Evolutionary conservation across 805 yeast genomes (phyloP).

Genomic region (Jamesozyma hellenica): DNA sequence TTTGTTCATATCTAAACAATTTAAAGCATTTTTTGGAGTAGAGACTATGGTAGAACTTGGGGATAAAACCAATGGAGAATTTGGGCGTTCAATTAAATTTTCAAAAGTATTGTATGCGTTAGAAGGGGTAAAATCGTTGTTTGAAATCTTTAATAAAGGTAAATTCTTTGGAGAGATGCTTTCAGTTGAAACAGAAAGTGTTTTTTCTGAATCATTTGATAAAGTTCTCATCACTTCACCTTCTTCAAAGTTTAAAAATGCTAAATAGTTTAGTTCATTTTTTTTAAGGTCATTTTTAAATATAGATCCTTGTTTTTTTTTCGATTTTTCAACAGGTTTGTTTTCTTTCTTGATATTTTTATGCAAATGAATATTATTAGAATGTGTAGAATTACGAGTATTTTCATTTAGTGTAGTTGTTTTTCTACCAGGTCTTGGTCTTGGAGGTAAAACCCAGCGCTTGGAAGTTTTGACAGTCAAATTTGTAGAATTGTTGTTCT

Average conservation of each 20-base stretch:
- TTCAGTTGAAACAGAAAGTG: neutral
- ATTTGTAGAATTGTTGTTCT: neutral
- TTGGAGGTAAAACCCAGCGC: conserved; percentile 77
- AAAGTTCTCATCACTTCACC: neutral
- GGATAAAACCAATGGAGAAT: conserved; percentile 5
- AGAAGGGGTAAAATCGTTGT: too few relatives aligned
- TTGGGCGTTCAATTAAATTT: neutral
- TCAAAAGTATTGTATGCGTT: too few relatives aligned
- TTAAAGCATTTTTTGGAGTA: conserved; percentile 3
- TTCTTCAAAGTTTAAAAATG: conserved; percentile 6
- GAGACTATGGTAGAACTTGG: conserved; percentile 6
- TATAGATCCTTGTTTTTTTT: neutral
- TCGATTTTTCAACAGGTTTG: neutral
- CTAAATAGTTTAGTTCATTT: conserved; percentile 3
- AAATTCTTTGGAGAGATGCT: neutral
- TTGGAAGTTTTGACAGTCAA: conserved; percentile 45
- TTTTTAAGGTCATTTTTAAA: neutral
- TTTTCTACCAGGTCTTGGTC: conserved; percentile 67
- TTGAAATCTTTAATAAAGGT: neutral
- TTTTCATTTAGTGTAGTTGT: conserved; percentile 23
- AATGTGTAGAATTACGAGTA: neutral
- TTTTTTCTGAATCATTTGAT: conserved; percentile 1
- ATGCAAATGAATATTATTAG: neutral
- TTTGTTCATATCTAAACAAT: neutral
- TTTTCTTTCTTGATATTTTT: neutral